phyloP scores from a whole-genome alignment of 495 filamentous ascomycete species.

The Talaromyces liani region DNA sequence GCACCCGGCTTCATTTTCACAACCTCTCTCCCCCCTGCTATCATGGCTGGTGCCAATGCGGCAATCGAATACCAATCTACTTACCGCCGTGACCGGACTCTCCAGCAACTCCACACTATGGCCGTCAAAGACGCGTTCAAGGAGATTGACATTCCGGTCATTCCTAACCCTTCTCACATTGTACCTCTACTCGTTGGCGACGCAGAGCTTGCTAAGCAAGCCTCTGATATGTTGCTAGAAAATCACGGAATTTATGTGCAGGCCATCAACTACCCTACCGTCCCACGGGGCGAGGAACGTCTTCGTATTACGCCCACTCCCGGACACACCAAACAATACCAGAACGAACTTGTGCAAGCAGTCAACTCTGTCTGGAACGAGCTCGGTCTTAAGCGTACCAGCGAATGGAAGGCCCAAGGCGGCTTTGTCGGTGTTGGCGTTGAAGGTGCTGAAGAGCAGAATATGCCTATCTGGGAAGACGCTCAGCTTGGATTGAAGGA shows the following conservation, averaged over 20 bases:
- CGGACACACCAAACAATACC: slow-evolving; percentile 74
- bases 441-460: slow-evolving; percentile 44
- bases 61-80: slow-evolving; percentile 89
- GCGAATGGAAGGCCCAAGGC: slow-evolving; percentile 82
- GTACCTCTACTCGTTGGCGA: slow-evolving; percentile 90
- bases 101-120: slow-evolving; percentile 93
- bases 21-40: slow-evolving; percentile 88
- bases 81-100: slow-evolving; percentile 71
- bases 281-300: slow-evolving; percentile 91
- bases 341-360: slow-evolving; percentile 77
- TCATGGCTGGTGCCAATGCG: slow-evolving; percentile 87
- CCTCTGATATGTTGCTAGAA: slow-evolving; percentile 79
- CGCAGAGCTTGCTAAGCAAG: slow-evolving; percentile 85
- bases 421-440: slow-evolving; percentile 92
- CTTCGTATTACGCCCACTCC: slow-evolving; percentile 94
- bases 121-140: slow-evolving; percentile 76
- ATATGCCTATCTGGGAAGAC: slow-evolving; percentile 78
- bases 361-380: slow-evolving; percentile 81
- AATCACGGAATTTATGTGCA: slow-evolving; percentile 94
- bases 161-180: slow-evolving; percentile 96
- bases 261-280: slow-evolving; percentile 98
- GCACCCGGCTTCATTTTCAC: slow-evolving; percentile 99
- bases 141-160: slow-evolving; percentile 85
- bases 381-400: slow-evolving; percentile 83
- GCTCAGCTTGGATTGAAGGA: slow-evolving; percentile 68